A percentile compares a stretch with the other conserved stretches of the same genome.
phyloP scores from a whole-genome alignment of 2,329 filamentous ascomycete species.

The Thielaviopsis musarum region DNA sequence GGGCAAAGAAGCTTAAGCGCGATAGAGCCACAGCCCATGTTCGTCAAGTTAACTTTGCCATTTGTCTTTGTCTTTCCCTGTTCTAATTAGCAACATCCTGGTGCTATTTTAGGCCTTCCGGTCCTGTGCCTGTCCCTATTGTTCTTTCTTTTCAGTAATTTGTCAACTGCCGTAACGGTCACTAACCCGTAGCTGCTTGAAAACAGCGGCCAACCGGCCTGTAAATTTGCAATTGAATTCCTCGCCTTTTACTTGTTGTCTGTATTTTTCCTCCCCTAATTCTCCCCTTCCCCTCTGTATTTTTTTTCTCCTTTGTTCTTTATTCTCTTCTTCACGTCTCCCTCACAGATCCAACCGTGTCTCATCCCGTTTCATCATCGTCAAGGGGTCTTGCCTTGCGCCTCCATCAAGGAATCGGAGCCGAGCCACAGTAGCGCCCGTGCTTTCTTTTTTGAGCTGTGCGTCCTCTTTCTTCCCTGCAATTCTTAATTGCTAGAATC shows the following conservation, averaged over 20 bases:
- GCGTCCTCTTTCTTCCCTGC: not conserved
- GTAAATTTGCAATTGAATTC: too few species aligned
- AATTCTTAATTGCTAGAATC: not conserved
- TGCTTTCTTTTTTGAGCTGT: not conserved
- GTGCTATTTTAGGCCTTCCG: too few species aligned
- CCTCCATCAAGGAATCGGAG: not conserved
- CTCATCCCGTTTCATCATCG: not conserved
- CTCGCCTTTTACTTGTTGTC: not conserved
- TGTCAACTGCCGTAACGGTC: too few species aligned
- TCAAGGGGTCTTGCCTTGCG: not conserved
- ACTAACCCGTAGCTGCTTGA: too few species aligned
- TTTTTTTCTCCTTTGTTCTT: not conserved
- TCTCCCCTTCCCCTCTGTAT: not conserved
- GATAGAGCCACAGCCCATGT: too few species aligned
- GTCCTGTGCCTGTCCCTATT: too few species aligned
- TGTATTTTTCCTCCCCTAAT: not conserved
- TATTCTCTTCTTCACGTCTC: not conserved
- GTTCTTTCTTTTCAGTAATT: too few species aligned
- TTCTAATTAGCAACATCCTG: too few species aligned
- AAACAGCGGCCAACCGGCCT: too few species aligned
- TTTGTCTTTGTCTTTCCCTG: too few species aligned
- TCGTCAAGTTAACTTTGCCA: too few species aligned
- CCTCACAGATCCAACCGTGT: not conserved
- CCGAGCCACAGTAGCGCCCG: not conserved
- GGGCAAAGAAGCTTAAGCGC: too few species aligned